Conservation (phyloP, 768 basidiomycete species). For the Mycena vitilis region DNA sequence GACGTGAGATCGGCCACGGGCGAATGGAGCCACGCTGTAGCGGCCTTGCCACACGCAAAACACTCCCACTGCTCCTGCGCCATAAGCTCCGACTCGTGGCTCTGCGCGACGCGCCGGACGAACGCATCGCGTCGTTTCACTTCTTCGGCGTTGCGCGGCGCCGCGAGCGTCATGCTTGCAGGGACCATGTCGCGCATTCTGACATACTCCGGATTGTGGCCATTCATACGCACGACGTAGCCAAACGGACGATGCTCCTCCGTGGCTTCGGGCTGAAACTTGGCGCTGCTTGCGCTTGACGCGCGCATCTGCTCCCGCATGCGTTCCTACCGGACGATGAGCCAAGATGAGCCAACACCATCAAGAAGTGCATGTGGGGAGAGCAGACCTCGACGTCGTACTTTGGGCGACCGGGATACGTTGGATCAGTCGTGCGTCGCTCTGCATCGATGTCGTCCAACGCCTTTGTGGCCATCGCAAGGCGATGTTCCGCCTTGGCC, state of each 20-base stretch:
- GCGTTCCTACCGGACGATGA: neutral
- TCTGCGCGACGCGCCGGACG: constrained; percentile 18
- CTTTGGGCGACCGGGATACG: constrained; percentile 22
- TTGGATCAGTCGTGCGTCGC: constrained; percentile 17
- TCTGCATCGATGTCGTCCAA: constrained; percentile 26
- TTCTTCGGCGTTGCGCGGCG: neutral
- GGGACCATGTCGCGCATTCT: constrained; percentile 35
- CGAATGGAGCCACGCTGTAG: constrained; percentile 30
- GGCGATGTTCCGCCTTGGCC: constrained; percentile 20
- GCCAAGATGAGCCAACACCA: too few species aligned
- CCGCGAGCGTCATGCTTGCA: neutral
- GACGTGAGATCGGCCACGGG: constrained; percentile 16
- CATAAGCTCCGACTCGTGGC: constrained; percentile 31
- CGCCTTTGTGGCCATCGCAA: constrained; percentile 13
- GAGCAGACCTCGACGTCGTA: constrained; percentile 25
- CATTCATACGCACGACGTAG: constrained; percentile 27
- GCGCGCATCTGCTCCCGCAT: neutral
- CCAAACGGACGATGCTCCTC: constrained; percentile 30
- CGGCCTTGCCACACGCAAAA: constrained; percentile 16
- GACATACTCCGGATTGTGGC: constrained; percentile 24
- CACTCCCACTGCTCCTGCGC: constrained; percentile 24
- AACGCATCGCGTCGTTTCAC: constrained; percentile 24
- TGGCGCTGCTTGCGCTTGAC: constrained; percentile 13
- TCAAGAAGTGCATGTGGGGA: too few species aligned
- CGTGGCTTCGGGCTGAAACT: neutral